phyloP scores from a whole-genome alignment of 1,284 basidiomycete species.

The Ceratobasidium sp. region DNA sequence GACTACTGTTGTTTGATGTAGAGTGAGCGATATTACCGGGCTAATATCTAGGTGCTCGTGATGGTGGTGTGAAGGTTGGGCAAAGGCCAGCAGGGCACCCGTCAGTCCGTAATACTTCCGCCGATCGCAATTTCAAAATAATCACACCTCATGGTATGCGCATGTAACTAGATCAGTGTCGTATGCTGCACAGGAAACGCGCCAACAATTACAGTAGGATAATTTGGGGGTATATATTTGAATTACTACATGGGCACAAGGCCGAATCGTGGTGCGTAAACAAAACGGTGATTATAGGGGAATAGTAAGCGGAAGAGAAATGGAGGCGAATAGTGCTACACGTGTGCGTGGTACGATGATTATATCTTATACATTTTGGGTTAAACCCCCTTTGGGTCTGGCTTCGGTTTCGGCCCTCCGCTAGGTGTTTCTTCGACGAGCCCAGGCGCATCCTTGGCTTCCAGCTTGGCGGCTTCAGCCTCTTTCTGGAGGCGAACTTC shows the following conservation, averaged over 20 bases:
- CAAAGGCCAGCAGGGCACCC: no score
- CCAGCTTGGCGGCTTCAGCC: slow-evolving; percentile 22
- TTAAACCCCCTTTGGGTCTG: no score
- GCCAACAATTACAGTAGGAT: no score
- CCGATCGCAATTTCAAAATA: neutral
- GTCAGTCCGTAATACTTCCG: neutral
- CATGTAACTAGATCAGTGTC: neutral
- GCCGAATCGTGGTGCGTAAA: no score
- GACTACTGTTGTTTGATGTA: neutral
- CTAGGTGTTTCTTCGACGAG: slow-evolving; percentile 7
- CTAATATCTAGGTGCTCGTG: no score
- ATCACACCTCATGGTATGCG: neutral
- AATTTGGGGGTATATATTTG: no score
- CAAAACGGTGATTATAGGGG: no score
- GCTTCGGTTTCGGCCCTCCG: neutral
- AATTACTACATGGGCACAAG: no score
- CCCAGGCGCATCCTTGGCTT: slow-evolving; percentile 3
- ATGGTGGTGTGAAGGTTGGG: neutral
- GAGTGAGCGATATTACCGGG: no score
- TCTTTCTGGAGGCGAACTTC: slow-evolving; percentile 34
- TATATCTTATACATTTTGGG: no score
- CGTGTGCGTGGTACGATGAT: no score
- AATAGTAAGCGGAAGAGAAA: neutral
- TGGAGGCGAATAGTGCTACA: neutral
- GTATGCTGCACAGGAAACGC: neutral